phyloP scores from a whole-genome alignment of 225 moss, liverwort and hornwort species.

The Straminergon stramineum region DNA sequence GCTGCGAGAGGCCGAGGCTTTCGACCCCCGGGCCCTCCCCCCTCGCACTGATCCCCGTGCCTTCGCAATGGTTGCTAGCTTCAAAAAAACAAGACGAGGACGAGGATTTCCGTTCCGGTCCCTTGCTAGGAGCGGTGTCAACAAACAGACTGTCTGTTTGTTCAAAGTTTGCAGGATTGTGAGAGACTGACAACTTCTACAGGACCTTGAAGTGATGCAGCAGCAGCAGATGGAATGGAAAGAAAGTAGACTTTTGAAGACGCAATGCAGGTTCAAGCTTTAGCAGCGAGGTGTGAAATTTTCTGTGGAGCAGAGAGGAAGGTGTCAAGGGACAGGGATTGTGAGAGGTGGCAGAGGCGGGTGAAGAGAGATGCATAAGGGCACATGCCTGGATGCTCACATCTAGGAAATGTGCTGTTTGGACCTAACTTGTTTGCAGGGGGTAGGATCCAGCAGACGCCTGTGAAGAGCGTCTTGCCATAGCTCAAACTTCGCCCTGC shows the following conservation, averaged over 20 bases:
- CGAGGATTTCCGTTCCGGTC: not conserved
- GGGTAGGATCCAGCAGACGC: not conserved
- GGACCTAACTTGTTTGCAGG: not conserved
- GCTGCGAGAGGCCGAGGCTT: conserved; percentile 25
- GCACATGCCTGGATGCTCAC: not conserved
- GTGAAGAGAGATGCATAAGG: not conserved
- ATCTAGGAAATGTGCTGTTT: conserved; percentile 13
- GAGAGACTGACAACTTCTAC: not conserved
- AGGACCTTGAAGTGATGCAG: not conserved
- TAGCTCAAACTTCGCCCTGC: not conserved
- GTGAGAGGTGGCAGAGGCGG: not conserved
- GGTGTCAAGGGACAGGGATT: conserved; percentile 5
- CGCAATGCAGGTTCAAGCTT: not conserved
- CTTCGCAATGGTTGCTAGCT: conserved; percentile 34
- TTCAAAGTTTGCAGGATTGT: not conserved
- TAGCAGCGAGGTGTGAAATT: not conserved
- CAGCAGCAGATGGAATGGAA: not conserved
- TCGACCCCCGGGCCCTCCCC: conserved; percentile 3
- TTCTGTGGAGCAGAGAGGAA: not conserved
- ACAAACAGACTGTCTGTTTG: not conserved
- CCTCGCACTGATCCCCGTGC: conserved; percentile 10
- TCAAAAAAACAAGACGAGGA: not conserved
- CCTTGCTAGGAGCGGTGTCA: not conserved
- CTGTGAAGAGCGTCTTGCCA: not conserved
- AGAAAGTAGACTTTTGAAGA: not conserved